Conservation (phyloP, 441 rosid genomes). For the Flueggea neowawraea region DNA sequence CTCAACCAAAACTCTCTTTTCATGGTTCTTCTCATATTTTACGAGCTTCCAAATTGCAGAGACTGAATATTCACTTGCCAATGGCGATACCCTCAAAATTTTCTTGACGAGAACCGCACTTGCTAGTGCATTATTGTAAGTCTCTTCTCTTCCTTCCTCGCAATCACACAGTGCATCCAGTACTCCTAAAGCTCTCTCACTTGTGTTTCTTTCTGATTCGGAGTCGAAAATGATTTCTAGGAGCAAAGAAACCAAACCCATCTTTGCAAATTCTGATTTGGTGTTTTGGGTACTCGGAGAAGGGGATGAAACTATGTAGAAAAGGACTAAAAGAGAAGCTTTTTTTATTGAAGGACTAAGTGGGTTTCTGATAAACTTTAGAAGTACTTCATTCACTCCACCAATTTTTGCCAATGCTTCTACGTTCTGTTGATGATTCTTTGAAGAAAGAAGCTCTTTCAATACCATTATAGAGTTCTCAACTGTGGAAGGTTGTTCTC, state of each 20-base stretch:
- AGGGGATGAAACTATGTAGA: conserved; percentile 19
- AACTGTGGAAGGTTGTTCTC: conserved; percentile 19
- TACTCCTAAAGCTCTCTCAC: conserved; percentile 37
- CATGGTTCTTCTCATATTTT: conserved; percentile 22
- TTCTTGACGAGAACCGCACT: conserved; percentile 50
- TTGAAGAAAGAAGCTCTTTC: conserved; percentile 25
- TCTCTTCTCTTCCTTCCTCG: conserved; percentile 34
- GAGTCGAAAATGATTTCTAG: conserved; percentile 29
- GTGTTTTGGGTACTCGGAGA: not conserved
- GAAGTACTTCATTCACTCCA: conserved; percentile 20
- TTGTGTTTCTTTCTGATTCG: conserved; percentile 18
- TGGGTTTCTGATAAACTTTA: conserved; percentile 31
- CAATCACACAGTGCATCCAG: conserved; percentile 33
- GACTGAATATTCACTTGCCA: conserved; percentile 40
- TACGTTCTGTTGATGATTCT: conserved; percentile 2
- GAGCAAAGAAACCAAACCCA: conserved; percentile 33
- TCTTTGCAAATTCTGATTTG: conserved; percentile 20
- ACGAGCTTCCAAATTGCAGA: conserved; percentile 40
- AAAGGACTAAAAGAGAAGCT: conserved; percentile 35
- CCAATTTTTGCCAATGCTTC: conserved; percentile 19
- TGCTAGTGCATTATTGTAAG: conserved; percentile 28
- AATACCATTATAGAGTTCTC: conserved; percentile 27
- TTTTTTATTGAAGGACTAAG: conserved; percentile 29
- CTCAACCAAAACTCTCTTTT: conserved; percentile 25
- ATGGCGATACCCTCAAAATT: conserved; percentile 33